Evolutionary conservation across 768 basidiomycete species (phyloP).

Genomic region (Boletus bicolor): DNA sequence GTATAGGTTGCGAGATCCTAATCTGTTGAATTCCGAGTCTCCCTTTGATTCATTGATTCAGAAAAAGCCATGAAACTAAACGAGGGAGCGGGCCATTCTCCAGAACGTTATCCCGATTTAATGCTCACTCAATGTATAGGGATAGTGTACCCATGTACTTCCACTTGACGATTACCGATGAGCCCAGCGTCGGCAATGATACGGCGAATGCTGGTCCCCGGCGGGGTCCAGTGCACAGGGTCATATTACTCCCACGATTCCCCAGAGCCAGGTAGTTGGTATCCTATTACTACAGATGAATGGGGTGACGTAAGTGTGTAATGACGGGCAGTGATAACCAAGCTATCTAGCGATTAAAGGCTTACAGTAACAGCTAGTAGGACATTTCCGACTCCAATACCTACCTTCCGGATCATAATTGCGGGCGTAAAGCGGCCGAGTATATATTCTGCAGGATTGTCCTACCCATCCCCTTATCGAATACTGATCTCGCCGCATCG

Average conservation of each 20-base stretch:
- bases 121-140: not conserved
- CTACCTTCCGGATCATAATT: no score
- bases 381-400: no score
- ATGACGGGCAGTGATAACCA: no score
- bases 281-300: no score
- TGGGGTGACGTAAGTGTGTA: no score
- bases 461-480: not conserved
- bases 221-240: not conserved
- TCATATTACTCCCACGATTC: no score
- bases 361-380: no score
- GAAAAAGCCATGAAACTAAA: slow-evolving; percentile 4
- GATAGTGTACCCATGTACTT: not conserved
- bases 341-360: no score
- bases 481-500: not conserved
- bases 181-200: not conserved
- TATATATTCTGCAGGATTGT: not conserved
- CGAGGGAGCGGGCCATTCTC: not conserved
- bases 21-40: slow-evolving; percentile 13
- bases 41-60: not conserved
- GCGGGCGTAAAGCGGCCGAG: not conserved
- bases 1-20: slow-evolving; percentile 2
- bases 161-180: not conserved
- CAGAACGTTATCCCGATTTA: not conserved
- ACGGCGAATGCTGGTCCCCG: not conserved
- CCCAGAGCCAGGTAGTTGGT: no score